phyloP scores from a whole-genome alignment of 23 red algal species.

The Agarophyton chilense region DNA sequence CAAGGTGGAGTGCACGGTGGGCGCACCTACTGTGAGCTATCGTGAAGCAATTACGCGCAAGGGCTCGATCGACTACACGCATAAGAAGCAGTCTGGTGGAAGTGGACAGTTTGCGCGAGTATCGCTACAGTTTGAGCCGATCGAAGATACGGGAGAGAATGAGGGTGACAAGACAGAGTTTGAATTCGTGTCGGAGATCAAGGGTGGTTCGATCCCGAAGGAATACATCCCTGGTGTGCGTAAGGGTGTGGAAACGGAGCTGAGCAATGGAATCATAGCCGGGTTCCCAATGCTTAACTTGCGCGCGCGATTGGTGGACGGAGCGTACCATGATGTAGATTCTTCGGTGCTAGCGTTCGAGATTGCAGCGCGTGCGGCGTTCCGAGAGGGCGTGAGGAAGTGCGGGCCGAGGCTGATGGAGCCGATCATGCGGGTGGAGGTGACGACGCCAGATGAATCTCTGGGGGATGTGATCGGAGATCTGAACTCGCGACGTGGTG shows the following conservation, averaged over 20 bases:
- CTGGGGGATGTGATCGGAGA: slow-evolving; percentile 97
- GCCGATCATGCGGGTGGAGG: slow-evolving; percentile 98
- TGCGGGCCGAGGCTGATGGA: slow-evolving; percentile 91
- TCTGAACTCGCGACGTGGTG: slow-evolving; percentile 92
- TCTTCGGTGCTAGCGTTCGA: slow-evolving; percentile 99
- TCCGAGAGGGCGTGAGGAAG: slow-evolving; percentile 89
- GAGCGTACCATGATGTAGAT: slow-evolving; percentile 98
- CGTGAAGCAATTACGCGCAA: slow-evolving; percentile 92
- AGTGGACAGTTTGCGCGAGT: slow-evolving; percentile 99
- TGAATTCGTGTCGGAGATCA: slow-evolving; percentile 96
- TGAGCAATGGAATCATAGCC: slow-evolving; percentile 86
- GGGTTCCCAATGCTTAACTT: slow-evolving; percentile 95
- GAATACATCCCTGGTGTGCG: slow-evolving; percentile 95
- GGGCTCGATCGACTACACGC: slow-evolving; percentile 90
- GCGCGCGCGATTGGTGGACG: slow-evolving; percentile 82
- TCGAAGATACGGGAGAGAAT: slow-evolving; percentile 36
- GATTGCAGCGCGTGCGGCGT: slow-evolving; percentile 92
- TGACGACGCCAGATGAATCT: slow-evolving; percentile 89
- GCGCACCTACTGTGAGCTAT: slow-evolving; percentile 94
- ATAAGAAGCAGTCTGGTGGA: slow-evolving; percentile 99
- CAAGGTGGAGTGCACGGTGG: slow-evolving; percentile 98
- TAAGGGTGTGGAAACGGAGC: slow-evolving; percentile 86
- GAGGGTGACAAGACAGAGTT: slow-evolving; percentile 55
- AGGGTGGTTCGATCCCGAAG: slow-evolving; percentile 95
- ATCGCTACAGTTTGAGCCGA: slow-evolving; percentile 81